Conservation (phyloP, 1,284 basidiomycete species). For the Trichosporon faecale region DNA sequence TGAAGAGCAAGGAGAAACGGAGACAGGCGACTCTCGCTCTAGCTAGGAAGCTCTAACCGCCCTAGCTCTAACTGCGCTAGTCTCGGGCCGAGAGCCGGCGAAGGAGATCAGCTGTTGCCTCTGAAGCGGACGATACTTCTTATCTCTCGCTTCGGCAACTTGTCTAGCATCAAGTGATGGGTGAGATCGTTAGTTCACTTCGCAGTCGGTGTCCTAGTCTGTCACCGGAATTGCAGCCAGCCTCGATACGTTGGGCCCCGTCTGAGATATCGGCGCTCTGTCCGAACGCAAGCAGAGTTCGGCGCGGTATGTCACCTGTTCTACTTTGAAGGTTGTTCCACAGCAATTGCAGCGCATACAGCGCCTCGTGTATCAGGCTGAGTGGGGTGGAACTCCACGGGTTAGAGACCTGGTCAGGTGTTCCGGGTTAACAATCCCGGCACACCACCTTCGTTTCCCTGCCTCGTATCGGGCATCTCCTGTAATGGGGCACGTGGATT, state of each 20-base stretch:
- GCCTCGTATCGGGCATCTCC: neutral
- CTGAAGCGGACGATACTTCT: neutral
- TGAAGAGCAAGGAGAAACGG: no score
- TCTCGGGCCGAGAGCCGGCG: neutral
- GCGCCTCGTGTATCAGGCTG: neutral
- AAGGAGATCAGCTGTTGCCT: neutral
- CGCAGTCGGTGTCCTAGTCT: no score
- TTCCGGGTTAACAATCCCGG: constrained; percentile 6
- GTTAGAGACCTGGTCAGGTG: neutral
- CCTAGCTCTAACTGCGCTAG: no score
- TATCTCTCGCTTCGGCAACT: neutral
- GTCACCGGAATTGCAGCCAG: neutral
- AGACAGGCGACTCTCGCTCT: no score
- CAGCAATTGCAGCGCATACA: neutral
- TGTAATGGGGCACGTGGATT: neutral
- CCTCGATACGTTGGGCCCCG: neutral
- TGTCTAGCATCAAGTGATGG: neutral
- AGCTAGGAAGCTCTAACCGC: no score
- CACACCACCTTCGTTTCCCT: neutral
- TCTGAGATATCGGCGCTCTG: neutral
- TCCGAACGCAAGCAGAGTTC: neutral
- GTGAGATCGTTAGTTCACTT: no score
- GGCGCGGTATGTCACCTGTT: neutral
- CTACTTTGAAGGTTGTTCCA: neutral
- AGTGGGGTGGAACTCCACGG: neutral